phyloP scores from a whole-genome alignment of 2,329 filamentous ascomycete species.

The Diaporthe sp. region DNA sequence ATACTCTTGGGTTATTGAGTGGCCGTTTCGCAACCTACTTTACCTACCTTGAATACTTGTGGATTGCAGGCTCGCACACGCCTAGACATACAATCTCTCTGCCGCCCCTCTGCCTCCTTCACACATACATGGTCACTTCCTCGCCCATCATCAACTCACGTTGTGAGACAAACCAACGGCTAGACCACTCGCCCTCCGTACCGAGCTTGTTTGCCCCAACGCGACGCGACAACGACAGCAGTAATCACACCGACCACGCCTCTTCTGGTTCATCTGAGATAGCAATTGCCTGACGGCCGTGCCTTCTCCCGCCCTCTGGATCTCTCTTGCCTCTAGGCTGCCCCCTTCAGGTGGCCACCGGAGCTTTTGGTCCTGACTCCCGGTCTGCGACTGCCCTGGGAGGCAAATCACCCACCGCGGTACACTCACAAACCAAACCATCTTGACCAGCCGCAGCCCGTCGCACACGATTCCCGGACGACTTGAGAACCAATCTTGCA shows the following conservation, averaged over 20 bases:
- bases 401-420: not conserved
- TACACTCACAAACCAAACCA: not conserved
- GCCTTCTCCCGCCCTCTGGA: not conserved
- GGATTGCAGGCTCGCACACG: not conserved
- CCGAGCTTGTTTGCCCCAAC: not conserved
- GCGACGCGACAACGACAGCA: constrained; percentile 3
- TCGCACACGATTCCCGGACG: not conserved
- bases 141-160: not conserved
- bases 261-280: not conserved
- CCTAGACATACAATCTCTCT: not conserved
- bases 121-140: not conserved
- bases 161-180: not conserved
- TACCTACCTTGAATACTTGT: not conserved
- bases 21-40: not conserved
- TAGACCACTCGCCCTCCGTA: not conserved
- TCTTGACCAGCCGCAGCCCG: not conserved
- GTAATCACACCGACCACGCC: not conserved
- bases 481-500: not conserved
- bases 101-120: not conserved
- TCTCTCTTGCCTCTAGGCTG: not conserved
- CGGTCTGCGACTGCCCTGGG: constrained; percentile 14
- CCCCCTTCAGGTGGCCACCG: not conserved
- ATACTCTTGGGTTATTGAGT: not conserved
- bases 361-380: constrained; percentile 22
- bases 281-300: not conserved